These are phyloP conservation scores for Globisporangium solare DNA, from an alignment of 352 stramenopile genomes.

Conservation along the genomic window DNA sequence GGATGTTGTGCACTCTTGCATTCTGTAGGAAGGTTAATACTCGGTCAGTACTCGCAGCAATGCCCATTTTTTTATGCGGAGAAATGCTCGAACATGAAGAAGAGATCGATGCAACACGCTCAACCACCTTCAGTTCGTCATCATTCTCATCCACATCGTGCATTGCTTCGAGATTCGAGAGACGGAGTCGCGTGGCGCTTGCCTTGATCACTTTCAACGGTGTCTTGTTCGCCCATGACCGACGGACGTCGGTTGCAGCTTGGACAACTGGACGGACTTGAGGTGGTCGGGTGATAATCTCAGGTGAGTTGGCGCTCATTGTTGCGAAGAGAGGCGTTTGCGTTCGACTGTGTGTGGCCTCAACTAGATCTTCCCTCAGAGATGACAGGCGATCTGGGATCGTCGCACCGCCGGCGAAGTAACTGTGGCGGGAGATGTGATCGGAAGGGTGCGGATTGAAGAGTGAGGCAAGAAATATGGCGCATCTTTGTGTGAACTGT, in stretches of 20 bases:
- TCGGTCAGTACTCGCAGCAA: conserved; percentile 40
- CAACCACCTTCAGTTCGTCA: conserved; percentile 21
- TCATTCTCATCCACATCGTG: not conserved
- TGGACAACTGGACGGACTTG: conserved; percentile 1
- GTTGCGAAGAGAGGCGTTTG: not conserved
- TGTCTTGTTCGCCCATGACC: not conserved
- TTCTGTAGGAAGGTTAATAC: conserved; percentile 81
- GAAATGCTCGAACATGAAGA: conserved; percentile 25
- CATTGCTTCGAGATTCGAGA: conserved; percentile 2
- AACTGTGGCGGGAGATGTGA: conserved; percentile 8
- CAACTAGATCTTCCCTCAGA: not conserved
- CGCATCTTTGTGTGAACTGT: not conserved
- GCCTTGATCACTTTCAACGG: conserved; percentile 2
- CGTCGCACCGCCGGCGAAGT: not conserved
- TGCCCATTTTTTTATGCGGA: conserved; percentile 24
- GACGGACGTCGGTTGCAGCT: not conserved
- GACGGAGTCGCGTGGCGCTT: conserved; percentile 1
- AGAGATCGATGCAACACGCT: conserved; percentile 13
- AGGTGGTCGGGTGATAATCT: not conserved
- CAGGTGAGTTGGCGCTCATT: conserved; percentile 1
- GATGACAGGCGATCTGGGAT: not conserved
- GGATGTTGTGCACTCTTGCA: conserved; percentile 58
- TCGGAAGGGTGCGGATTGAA: conserved; percentile 23
- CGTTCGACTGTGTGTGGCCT: not conserved
- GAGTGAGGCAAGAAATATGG: conserved; percentile 21